phyloP scores from a whole-genome alignment of 495 filamentous ascomycete species.

The Xanthoparmelia taractica region DNA sequence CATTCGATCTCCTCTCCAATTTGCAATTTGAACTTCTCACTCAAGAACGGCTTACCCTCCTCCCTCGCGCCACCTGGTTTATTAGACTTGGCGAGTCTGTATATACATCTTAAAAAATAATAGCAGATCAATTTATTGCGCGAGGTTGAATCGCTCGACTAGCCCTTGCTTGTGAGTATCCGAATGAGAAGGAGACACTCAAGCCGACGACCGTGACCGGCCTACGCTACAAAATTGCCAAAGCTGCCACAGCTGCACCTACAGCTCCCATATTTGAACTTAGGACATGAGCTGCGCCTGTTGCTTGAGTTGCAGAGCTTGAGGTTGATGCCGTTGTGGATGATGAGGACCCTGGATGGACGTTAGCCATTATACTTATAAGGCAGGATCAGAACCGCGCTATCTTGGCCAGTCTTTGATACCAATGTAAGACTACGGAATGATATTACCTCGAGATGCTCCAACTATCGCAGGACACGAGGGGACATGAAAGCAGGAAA shows the following conservation, averaged over 20 bases:
- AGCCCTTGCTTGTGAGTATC: not conserved
- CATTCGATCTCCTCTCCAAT: too few species aligned
- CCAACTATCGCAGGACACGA: not conserved
- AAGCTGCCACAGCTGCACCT: conserved; percentile 22
- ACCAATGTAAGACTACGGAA: not conserved
- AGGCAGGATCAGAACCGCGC: not conserved
- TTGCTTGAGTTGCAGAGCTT: conserved; percentile 7
- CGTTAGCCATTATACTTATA: not conserved
- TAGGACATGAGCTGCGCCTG: conserved; percentile 13
- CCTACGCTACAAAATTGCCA: conserved; percentile 17
- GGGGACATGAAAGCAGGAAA: not conserved
- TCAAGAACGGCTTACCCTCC: too few species aligned
- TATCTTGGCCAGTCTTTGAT: not conserved
- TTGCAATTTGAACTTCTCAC: too few species aligned
- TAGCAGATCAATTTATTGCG: too few species aligned
- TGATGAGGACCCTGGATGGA: conserved; percentile 11
- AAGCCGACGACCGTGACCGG: not conserved
- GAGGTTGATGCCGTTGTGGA: conserved; percentile 14
- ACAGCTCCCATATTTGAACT: conserved; percentile 21
- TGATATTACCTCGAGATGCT: not conserved
- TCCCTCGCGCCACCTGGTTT: too few species aligned
- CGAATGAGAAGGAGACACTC: not conserved
- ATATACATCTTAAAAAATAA: too few species aligned
- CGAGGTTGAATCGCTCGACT: too few species aligned
- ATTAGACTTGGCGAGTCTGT: too few species aligned